Evolutionary conservation across 2,329 filamentous ascomycete species (phyloP), one percentile per base, ranked within the genome.

Genomic region (Pyrenophora graminea): DNA sequence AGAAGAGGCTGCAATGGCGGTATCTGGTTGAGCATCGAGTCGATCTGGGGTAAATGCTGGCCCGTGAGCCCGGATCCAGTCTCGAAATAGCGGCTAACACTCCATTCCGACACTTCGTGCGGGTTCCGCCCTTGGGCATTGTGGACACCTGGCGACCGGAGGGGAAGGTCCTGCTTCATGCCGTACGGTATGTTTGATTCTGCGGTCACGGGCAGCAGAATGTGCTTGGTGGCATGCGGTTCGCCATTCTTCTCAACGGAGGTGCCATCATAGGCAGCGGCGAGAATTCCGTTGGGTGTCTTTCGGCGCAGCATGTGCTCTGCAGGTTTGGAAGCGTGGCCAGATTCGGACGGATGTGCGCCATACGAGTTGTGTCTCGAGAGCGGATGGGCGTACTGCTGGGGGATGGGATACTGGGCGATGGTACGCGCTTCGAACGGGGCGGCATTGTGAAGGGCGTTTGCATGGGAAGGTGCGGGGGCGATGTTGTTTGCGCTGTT

Each of bases 221-320:
- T 85, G 69, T 96, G 91, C 74, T 97, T 97, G 39, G 85, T 79
- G 1, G 90, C 87, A 32, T 89, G 90, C 5, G 88, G 87, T 32
- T 89, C 88, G 31, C 86, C 84, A 8, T 82, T 85, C 63, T 87
- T 84, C 66, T 91, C 88, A 18, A 86, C 81, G 1, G 87, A 85
- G 4, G 89, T 90, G 27, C 89, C 91, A 79, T 97, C 92, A 67
- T 96, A 97, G 9, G 91, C 91, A 46, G 90, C 91, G 59, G 93
- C 88, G 55, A 97, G 82, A 32, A 91, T 96, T n/a, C 93, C 94
- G 67, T 87, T 93, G 4, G 93, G 94, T 7, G 93, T 97, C 74
- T 97, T 97, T 60, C 93, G 85, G 59, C 93, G 85, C 49, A 97
- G 79, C 63, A 90, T 89, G 72, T 96, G 86, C 71, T 96, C 91